Evolutionary conservation across 805 yeast genomes (phyloP), one percentile per base, ranked within the genome.

Genomic region (Kluyveromyces wickerhamii): DNA sequence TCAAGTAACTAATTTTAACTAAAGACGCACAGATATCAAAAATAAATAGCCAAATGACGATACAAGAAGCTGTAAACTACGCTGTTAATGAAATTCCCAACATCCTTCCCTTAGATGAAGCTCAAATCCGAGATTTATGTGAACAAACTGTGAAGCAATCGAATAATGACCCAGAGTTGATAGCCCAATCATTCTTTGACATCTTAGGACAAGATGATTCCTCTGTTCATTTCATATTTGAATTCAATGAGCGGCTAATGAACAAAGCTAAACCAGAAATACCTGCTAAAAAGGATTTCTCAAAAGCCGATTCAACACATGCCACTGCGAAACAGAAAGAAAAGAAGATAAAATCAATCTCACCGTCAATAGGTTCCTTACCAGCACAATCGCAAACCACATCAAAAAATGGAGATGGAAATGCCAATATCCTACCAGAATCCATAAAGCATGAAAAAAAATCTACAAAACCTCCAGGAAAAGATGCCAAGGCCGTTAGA

Each of bases 401-500:
- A 27, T 20, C 30, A 27, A 17, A n/a, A n/a, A n/a, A n/a, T n/a
- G n/a, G n/a, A n/a, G n/a, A n/a, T n/a, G n/a, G n/a, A n/a, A n/a
- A n/a, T n/a, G n/a, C n/a, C n/a, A n/a, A n/a, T n/a, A n/a, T n/a
- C n/a, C n/a, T n/a, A n/a, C n/a, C n/a, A n/a, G n/a, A n/a, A n/a
- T n/a, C n/a, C n/a, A n/a, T n/a, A n/a, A n/a, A n/a, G n/a, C n/a
- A n/a, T n/a, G n/a, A n/a, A n/a, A n/a, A n/a, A n/a, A n/a, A n/a
- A n/a, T n/a, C n/a, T 5, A 17, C 8, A 19, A 30, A 30, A 29
- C 18, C 6, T 30, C 25, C 26, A 19, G 32, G 29, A 19, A 40
- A 38, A 22, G 33, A 35, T 9, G 16, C 29, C 13, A 38, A 38
- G 15, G n/a, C 52, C 45, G 66, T 61, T 42, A 75, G 70, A 48